These are phyloP conservation scores for Macroventuria anomochaeta DNA, from an alignment of 2,329 filamentous ascomycete species.

Conservation along the genomic window DNA sequence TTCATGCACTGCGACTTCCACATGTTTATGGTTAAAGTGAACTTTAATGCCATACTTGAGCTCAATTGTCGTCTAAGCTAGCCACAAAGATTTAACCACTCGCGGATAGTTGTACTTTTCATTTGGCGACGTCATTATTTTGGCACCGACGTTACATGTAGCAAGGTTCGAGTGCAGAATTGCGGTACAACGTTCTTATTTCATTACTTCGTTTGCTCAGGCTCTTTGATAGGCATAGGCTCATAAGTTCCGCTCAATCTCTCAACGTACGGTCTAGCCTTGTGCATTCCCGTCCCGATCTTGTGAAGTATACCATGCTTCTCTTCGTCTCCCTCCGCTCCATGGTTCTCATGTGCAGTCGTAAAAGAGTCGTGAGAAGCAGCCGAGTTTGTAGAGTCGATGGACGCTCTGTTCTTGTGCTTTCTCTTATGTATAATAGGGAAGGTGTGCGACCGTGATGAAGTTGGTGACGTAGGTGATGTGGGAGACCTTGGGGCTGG, in stretches of 20 bases:
- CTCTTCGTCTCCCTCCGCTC: not conserved
- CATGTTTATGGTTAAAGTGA: too few species aligned
- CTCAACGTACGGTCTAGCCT: conserved; percentile 18
- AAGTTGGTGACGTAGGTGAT: not conserved
- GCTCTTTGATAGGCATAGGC: conserved; percentile 8
- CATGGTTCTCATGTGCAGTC: conserved; percentile 5
- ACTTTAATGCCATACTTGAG: too few species aligned
- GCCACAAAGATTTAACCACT: too few species aligned
- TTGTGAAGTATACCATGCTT: conserved; percentile 10
- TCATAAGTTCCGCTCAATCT: conserved; percentile 19
- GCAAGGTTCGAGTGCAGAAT: not conserved
- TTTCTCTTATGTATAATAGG: not conserved
- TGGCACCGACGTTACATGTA: not conserved
- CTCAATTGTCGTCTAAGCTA: too few species aligned
- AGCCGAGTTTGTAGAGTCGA: conserved; percentile 6
- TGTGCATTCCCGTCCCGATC: conserved; percentile 9
- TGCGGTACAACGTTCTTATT: not conserved
- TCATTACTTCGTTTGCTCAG: conserved; percentile 11
- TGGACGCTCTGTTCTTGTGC: conserved; percentile 2
- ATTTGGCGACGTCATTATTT: too few species aligned
- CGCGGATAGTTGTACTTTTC: too few species aligned
- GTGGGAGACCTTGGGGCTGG: not conserved
- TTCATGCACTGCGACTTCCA: not conserved
- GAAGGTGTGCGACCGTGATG: not conserved
- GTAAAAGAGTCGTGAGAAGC: conserved; percentile 8